phyloP scores from a whole-genome alignment of 768 basidiomycete species.

The Fomitopsis pulvina region DNA sequence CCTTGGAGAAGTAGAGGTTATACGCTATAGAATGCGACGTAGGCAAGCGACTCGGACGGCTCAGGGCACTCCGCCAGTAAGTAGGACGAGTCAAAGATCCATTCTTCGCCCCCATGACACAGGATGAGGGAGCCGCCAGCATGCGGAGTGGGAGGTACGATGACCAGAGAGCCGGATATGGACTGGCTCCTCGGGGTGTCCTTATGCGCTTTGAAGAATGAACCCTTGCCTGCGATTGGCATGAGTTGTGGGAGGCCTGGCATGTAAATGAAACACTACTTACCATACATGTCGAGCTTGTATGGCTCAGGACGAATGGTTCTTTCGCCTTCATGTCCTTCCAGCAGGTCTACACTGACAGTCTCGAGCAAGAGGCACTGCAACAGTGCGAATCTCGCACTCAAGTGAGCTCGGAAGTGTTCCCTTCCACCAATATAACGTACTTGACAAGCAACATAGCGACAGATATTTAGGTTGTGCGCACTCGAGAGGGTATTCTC shows the following conservation, averaged over 20 bases:
- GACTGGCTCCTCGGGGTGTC: slow-evolving; percentile 37
- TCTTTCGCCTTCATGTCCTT: background rate
- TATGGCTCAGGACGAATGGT: slow-evolving; percentile 17
- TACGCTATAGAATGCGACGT: slow-evolving; percentile 38
- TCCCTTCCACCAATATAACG: too few species aligned
- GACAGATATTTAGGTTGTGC: too few species aligned
- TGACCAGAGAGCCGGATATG: slow-evolving; percentile 48
- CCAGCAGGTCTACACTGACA: too few species aligned
- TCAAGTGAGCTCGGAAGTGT: too few species aligned
- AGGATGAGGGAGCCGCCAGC: slow-evolving; percentile 40
- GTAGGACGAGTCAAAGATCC: slow-evolving; percentile 31
- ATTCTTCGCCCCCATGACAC: slow-evolving; percentile 20
- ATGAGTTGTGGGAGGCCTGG: too few species aligned
- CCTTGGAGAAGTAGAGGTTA: too few species aligned
- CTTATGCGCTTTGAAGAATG: slow-evolving; percentile 44
- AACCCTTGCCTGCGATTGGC: slow-evolving; percentile 31
- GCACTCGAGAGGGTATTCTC: too few species aligned
- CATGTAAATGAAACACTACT: background rate
- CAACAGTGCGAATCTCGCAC: too few species aligned
- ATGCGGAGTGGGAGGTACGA: slow-evolving; percentile 40
- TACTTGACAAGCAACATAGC: too few species aligned
- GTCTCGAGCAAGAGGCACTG: too few species aligned
- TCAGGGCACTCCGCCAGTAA: slow-evolving; percentile 7
- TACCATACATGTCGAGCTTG: slow-evolving; percentile 24
- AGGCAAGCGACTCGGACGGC: slow-evolving; percentile 27